phyloP scores from a whole-genome alignment of 2,329 filamentous ascomycete species.

The Plenodomus biglobosus region DNA sequence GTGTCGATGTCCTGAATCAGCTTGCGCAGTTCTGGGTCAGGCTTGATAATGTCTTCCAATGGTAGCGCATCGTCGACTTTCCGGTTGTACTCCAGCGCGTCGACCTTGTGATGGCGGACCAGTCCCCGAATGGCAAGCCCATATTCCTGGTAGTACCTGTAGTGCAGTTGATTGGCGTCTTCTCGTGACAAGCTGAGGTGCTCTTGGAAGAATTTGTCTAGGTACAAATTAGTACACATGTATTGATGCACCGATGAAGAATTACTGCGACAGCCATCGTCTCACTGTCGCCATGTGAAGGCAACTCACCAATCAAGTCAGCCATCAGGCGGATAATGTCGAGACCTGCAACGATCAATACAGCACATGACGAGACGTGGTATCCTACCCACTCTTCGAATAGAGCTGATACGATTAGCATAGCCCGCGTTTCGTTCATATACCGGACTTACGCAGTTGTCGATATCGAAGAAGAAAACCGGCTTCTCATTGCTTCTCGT shows the following conservation, averaged over 20 bases:
- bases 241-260: not conserved
- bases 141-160: slow-evolving; percentile 93
- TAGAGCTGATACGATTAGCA: slow-evolving; percentile 63
- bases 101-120: slow-evolving; percentile 90
- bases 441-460: slow-evolving; percentile 73
- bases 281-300: not conserved
- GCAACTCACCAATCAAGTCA: slow-evolving; percentile 64
- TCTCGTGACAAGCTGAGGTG: slow-evolving; percentile 74
- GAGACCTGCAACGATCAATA: slow-evolving; percentile 56
- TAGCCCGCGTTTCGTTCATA: not conserved
- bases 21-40: slow-evolving; percentile 71
- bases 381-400: slow-evolving; percentile 66
- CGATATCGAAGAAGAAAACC: slow-evolving; percentile 85
- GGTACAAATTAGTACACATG: not conserved
- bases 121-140: slow-evolving; percentile 96
- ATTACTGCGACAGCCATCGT: too few species aligned
- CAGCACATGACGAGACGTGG: not conserved
- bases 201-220: slow-evolving; percentile 61
- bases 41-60: slow-evolving; percentile 79
- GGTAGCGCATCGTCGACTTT: slow-evolving; percentile 95
- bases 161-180: slow-evolving; percentile 83
- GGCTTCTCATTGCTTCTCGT: slow-evolving; percentile 46
- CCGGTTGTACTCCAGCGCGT: slow-evolving; percentile 89
- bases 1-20: slow-evolving; percentile 81
- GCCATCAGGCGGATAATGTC: slow-evolving; percentile 90